Evolutionary conservation across 768 basidiomycete genomes (phyloP), one percentile per base, ranked within the genome.

Genomic region (Kwoniella dejecticola): DNA sequence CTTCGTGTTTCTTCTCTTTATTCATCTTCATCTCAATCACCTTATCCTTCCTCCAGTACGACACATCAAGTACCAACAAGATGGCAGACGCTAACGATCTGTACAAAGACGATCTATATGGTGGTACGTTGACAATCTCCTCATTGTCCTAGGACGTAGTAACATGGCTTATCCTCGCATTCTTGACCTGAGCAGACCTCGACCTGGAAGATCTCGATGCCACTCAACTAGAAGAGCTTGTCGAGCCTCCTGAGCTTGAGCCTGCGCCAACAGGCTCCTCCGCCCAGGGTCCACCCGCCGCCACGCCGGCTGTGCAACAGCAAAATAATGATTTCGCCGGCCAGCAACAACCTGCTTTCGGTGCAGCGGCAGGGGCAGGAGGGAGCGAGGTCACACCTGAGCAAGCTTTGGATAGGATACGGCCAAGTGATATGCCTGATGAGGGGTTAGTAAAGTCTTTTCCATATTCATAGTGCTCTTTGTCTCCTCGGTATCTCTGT

Each of bases 391-490:
- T 31, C 21, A 50, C 21, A 17, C 17, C 15, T 5, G 29, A 57
- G 3, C 56, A 57, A 46, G 66, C 60, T n/a, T 31, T 46, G 36
- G 74, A 64, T 60, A 62, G 67, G 62, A 70, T 55, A 46, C 52
- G 57, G 65, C 62, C 31, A 81, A 92, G 15, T 88, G 92, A 96
- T 79, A 92, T 91, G 90, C 91, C 92, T 79, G 94, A 96, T 70
- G 93, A 95, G 89, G 93, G 93, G 94, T 97, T 85, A 91, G 92
- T 85, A 55, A 47, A 8, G 57, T 65, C 80, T 77, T 79, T 76
- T 67, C 80, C 38, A 30, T 17, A 31, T 29, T 50, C 27, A n/a
- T 21, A 27, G 45, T n/a, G 19, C 24, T 29, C 27, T 27, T 46
- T 10, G 7, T 17, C 8, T 82, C 81, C 80, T 82, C 82, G 83